A percentile compares a stretch with the other conserved stretches of the same genome.
These are phyloP conservation scores for Colletotrichum sp. DNA, from an alignment of 2,329 filamentous ascomycete genomes.

Conservation along the genomic window DNA sequence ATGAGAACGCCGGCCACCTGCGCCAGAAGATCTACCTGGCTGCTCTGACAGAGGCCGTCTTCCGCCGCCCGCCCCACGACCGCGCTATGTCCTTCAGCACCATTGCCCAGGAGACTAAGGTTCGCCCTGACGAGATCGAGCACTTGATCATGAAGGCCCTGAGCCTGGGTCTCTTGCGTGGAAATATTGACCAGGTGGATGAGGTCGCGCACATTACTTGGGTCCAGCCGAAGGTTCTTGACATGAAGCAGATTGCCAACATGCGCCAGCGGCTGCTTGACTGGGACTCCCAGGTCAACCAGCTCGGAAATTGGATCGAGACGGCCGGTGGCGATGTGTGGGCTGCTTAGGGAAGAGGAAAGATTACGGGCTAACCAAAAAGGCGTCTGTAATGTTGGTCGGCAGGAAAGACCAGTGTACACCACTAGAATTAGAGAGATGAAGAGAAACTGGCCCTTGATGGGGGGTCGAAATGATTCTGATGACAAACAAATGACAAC, in stretches of 20 bases:
- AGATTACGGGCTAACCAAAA: neutral
- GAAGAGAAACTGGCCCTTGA: neutral
- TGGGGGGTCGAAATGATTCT: constrained; percentile 9
- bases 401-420: constrained; percentile 10
- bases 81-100: constrained; percentile 90
- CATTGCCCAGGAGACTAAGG: constrained; percentile 91
- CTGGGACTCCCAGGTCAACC: constrained; percentile 96
- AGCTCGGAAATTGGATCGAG: constrained; percentile 97
- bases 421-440: constrained; percentile 17
- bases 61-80: constrained; percentile 93
- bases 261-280: constrained; percentile 89
- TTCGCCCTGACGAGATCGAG: constrained; percentile 90
- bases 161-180: constrained; percentile 85
- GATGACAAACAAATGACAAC: neutral
- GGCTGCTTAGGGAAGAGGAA: constrained; percentile 66
- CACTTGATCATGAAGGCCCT: constrained; percentile 99
- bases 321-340: constrained; percentile 92
- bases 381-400: constrained; percentile 2
- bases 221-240: constrained; percentile 98
- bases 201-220: constrained; percentile 95
- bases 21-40: constrained; percentile 99
- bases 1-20: constrained; percentile 80
- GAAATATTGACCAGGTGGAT: constrained; percentile 95
- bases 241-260: constrained; percentile 91
- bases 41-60: constrained; percentile 93